Evolutionary conservation across 805 yeast species (phyloP).

Genomic region (Suhomyces tanzawaensis): DNA sequence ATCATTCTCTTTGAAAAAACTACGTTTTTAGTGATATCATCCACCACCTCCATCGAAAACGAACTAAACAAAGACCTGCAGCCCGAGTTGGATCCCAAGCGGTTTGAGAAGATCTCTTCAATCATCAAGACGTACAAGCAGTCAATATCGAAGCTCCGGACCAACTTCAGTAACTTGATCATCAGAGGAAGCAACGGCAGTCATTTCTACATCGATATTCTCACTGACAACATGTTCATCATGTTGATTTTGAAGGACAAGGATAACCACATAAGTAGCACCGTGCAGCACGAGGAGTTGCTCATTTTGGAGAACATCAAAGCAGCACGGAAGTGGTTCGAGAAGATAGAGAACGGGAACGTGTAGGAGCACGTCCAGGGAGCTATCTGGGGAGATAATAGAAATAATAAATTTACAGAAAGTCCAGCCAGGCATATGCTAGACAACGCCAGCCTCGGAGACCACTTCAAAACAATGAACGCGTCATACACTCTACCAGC

Average conservation of each 20-base stretch:
- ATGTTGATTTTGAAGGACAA: constrained; percentile 56
- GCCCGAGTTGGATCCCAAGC: constrained; percentile 69
- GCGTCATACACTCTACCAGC: too few relatives aligned
- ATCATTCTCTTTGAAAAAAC: constrained; percentile 90
- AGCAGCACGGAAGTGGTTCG: constrained; percentile 56
- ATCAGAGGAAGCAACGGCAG: constrained; percentile 56
- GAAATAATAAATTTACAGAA: too few relatives aligned
- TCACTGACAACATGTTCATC: constrained; percentile 60
- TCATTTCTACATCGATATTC: constrained; percentile 50
- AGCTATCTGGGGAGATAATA: too few relatives aligned
- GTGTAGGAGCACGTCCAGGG: too few relatives aligned
- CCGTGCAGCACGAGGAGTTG: constrained; percentile 37
- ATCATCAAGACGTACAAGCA: constrained; percentile 94
- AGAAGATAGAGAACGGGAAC: constrained; percentile 33
- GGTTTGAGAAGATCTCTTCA: constrained; percentile 91
- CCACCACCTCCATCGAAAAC: constrained; percentile 45
- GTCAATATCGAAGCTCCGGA: constrained; percentile 80
- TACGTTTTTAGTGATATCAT: constrained; percentile 79
- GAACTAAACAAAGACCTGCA: constrained; percentile 16
- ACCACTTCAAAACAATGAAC: too few relatives aligned
- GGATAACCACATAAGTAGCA: constrained; percentile 21
- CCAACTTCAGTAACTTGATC: constrained; percentile 76
- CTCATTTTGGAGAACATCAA: constrained; percentile 55
- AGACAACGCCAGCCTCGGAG: too few relatives aligned
- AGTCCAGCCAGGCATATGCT: too few relatives aligned